Percentiles rank a stretch among this genome's conserved stretches.
Evolutionary conservation across 768 basidiomycete genomes (phyloP).

Genomic region (Lactifluus subvellereus): DNA sequence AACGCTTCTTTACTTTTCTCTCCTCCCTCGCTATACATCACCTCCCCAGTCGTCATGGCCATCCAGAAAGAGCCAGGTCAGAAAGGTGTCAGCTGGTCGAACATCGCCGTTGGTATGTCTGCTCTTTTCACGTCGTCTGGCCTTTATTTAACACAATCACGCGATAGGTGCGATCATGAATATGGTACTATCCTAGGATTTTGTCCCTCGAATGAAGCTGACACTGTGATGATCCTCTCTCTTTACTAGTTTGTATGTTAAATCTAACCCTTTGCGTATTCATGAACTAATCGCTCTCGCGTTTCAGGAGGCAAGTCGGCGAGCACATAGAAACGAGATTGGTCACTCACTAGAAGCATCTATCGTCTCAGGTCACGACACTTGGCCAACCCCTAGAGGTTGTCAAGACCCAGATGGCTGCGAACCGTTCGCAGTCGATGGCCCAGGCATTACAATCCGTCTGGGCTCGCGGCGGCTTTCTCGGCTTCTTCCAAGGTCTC

Average conservation of each 20-base stretch:
- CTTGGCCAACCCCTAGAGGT: constrained; percentile 98
- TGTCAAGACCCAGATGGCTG: constrained; percentile 99
- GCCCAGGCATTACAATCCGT: constrained; percentile 75
- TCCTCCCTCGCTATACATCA: constrained; percentile 16
- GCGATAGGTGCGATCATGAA: constrained; percentile 90
- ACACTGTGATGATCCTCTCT: constrained; percentile 6
- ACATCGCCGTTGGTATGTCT: constrained; percentile 84
- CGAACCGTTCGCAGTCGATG: constrained; percentile 91
- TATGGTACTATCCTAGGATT: constrained; percentile 56
- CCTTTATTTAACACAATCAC: neutral
- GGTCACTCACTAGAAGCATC: neutral
- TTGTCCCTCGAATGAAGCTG: neutral
- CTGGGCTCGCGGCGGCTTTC: constrained; percentile 85
- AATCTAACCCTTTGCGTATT: neutral
- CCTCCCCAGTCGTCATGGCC: constrained; percentile 48
- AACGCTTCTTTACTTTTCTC: constrained; percentile 4
- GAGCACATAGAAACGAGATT: neutral
- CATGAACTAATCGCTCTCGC: constrained; percentile 18
- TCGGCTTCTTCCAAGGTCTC: constrained; percentile 94
- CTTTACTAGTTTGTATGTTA: constrained; percentile 34
- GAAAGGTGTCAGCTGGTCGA: constrained; percentile 90
- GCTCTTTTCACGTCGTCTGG: neutral
- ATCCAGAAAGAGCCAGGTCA: constrained; percentile 83
- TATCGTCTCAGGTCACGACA: constrained; percentile 73
- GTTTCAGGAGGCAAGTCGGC: constrained; percentile 62